Evolutionary conservation across 305 asterid genomes (phyloP).

Genomic region (Withania somnifera): DNA sequence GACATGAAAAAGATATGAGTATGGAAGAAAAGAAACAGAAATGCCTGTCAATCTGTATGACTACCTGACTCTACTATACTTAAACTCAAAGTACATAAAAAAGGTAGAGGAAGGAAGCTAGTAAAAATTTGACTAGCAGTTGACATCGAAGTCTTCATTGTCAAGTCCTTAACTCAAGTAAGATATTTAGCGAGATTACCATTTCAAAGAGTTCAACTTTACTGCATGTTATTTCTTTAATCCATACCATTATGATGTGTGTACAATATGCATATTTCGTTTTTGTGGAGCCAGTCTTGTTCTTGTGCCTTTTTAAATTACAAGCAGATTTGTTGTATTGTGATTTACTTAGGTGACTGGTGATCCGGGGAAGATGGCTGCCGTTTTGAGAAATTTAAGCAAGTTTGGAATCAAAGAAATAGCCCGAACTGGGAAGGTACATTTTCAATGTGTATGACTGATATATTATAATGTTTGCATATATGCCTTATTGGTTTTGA

Average conservation of each 20-base stretch:
- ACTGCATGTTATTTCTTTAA: not conserved
- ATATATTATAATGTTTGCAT: not conserved
- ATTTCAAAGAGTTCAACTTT: not conserved
- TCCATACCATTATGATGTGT: not conserved
- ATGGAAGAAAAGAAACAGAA: too few relatives aligned
- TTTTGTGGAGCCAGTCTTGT: not conserved
- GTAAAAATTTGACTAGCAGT: not conserved
- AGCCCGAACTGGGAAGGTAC: conserved; percentile 87
- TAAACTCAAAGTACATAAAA: not conserved
- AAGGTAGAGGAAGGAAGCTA: not conserved
- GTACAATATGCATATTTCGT: not conserved
- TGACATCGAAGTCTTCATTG: not conserved
- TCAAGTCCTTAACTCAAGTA: not conserved
- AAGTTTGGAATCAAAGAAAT: conserved; percentile 77
- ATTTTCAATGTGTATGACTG: conserved; percentile 1
- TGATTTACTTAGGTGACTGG: conserved; percentile 66
- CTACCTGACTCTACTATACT: not conserved
- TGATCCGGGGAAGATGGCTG: conserved; percentile 90
- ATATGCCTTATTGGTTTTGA: not conserved
- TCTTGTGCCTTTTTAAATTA: not conserved
- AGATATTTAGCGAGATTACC: not conserved
- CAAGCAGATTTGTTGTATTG: conserved; percentile 3
- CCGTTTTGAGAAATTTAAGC: conserved; percentile 59
- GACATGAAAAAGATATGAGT: too few relatives aligned
- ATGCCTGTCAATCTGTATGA: not conserved